Base-by-base conservation (phyloP, 768 basidiomycete species). In the Kwoniella sp. region DNA sequence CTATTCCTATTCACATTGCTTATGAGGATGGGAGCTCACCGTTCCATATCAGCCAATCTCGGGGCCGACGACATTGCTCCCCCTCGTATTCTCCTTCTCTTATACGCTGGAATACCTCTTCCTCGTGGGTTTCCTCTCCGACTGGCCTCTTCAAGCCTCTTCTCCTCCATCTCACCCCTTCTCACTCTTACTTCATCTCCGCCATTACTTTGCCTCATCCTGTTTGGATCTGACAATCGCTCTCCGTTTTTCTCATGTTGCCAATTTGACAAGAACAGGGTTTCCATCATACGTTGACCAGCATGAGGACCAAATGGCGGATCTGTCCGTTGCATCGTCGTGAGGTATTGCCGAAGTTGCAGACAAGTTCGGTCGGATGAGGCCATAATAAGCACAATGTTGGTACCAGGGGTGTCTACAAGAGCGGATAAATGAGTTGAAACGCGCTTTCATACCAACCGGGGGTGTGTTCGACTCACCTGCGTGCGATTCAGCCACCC, bases 381-480 rank as follows among this genome's bases (percentile, higher is more conserved):
- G 2, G 89, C 86, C 93, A 99, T 95, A 60, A 98, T 83, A 27
- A 98, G 85, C 9, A 94, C 85, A 1, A 86, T 86, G 69, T 97
- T 88, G 21, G 85, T 85, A 2, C 88, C 89, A 2, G 84, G 84
- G 17, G 70, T 64, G 54, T 74, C 81, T 82, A 63, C 7, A 44
- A 15, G 13, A 21, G 5, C 19, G 19, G 40, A 44, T 3, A 4
- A 44, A 15, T 44, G 17, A 19, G 17, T 3, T 44, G 17, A n/a
- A n/a, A n/a, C n/a, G n/a, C n/a, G n/a, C n/a, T n/a, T n/a, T n/a
- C n/a, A n/a, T n/a, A n/a, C n/a, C n/a, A n/a, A n/a, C n/a, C n/a
- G n/a, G n/a, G n/a, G n/a, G n/a, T n/a, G n/a, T n/a, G n/a, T n/a
- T n/a, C n/a, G n/a, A 62, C 72, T 56, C 49, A 75, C 73, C 68